Evolutionary conservation across 2,329 filamentous ascomycete species (phyloP).

Genomic region (Calonectria pauciramosa): DNA sequence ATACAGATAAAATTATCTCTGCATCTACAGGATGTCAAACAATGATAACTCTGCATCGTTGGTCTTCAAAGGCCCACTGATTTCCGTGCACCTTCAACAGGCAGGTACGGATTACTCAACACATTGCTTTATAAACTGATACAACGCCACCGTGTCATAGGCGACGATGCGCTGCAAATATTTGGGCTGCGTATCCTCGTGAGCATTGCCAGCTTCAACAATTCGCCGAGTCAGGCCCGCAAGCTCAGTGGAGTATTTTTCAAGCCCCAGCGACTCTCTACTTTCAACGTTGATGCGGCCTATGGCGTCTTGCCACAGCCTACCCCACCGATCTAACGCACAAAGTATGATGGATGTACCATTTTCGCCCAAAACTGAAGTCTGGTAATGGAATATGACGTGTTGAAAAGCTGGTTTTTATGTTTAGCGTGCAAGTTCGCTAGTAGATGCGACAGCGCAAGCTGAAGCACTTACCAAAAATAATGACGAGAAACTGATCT

Average conservation of each 20-base stretch:
- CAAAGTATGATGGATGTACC: not conserved
- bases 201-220: constrained; percentile 4
- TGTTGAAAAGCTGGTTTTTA: constrained; percentile 15
- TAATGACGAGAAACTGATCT: constrained; percentile 16
- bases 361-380: not conserved
- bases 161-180: not conserved
- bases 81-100: not conserved
- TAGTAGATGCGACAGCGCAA: accelerated
- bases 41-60: too few relatives aligned
- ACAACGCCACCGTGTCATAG: not conserved
- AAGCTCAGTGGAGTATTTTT: constrained; percentile 25
- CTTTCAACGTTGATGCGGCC: constrained; percentile 1
- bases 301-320: constrained; percentile 19
- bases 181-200: not conserved
- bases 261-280: constrained; percentile 26
- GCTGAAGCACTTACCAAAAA: not conserved
- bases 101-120: too few relatives aligned
- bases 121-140: not conserved
- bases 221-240: constrained; percentile 14
- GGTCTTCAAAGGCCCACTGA: not conserved
- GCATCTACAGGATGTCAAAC: too few relatives aligned
- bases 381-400: constrained; percentile 28
- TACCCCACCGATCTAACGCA: constrained; percentile 31
- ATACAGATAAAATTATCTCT: too few relatives aligned
- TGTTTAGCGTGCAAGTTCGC: not conserved